Percentiles rank a stretch among this genome's conserved stretches.
Conservation (phyloP, 768 basidiomycete species). For the Trametes cubensis region DNA sequence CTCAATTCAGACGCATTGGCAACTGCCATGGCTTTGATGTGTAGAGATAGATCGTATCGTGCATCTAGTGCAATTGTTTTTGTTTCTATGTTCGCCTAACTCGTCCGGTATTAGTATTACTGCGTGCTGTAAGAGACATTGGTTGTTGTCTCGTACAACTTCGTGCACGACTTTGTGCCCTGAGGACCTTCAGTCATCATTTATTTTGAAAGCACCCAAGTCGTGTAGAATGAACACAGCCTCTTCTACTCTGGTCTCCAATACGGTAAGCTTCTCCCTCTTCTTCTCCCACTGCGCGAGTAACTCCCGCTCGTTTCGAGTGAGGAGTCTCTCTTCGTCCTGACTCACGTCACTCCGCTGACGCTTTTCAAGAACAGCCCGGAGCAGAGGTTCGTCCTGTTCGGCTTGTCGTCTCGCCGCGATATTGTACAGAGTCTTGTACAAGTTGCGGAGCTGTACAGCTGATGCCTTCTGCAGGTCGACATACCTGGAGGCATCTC, state of each 20-base stretch:
- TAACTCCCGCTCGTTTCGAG: conserved; percentile 74
- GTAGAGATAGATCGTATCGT: too few species aligned
- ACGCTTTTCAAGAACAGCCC: conserved; percentile 77
- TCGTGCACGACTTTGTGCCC: neutral
- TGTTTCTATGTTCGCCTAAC: too few species aligned
- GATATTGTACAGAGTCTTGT: conserved; percentile 92
- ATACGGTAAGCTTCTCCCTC: conserved; percentile 70
- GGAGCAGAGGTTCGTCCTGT: conserved; percentile 62
- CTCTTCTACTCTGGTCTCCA: conserved; percentile 87
- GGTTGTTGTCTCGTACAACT: too few species aligned
- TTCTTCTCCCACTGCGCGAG: conserved; percentile 75
- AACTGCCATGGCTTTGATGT: too few species aligned
- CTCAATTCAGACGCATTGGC: neutral
- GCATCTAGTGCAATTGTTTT: neutral
- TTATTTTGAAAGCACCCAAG: conserved; percentile 53
- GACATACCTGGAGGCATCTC: conserved; percentile 68
- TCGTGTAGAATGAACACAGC: conserved; percentile 89
- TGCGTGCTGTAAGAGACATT: too few species aligned
- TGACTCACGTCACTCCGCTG: conserved; percentile 84
- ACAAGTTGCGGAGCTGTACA: conserved; percentile 72
- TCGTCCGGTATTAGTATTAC: too few species aligned
- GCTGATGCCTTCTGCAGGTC: conserved; percentile 84
- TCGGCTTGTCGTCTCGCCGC: conserved; percentile 73
- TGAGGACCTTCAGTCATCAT: conserved; percentile 44
- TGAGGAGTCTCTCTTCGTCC: conserved; percentile 64